Base-by-base conservation (phyloP, 441 rosid genomes). In the Populus hybrid region DNA sequence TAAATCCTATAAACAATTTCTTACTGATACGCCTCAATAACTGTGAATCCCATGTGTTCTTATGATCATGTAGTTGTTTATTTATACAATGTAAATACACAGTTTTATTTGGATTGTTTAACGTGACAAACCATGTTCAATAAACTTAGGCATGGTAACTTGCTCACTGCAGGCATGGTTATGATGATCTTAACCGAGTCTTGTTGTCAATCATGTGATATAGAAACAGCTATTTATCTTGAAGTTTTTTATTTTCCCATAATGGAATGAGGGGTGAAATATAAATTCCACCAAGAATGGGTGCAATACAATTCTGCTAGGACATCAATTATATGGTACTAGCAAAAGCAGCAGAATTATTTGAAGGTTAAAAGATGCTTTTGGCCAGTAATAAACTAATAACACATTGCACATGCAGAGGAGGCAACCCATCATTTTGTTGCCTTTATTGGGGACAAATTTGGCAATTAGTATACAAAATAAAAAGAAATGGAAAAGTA, bases 51-150 rank as follows among this genome's bases (percentile, higher is more conserved):
- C 7, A 0, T 16, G 61, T 54, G n/a, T 18, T 54, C 61, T 54
- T 54, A 18, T 54, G 61, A 16, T 54, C 61, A 18, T 5, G 3
- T 54, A 54, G 2, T 18, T 54, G 61, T 54, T 54, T 54, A 54
- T 11, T 73, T 59, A 73, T 73, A 35, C 36, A 73, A 12, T 73
- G 76, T 73, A 63, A 73, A 73, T 63, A 59, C 8, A 23, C 20
- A 1, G 7, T 26, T 28, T 4, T n/a, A 46, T 14, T n/a, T 4
- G 14, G 30, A 40, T 70, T 70, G 50, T 70, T 21, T 38, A 36
- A 3, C 24, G 6, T 21, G 32, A 18, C 32, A 21, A n/a, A 30
- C 57, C 59, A 40, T 38, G 26, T 20, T 40, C 73, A 70, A 40
- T 38, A 70, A 23, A 3, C 12, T 20, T 30, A 30, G 34, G 21